phyloP scores from a whole-genome alignment of 2,329 filamentous ascomycete genomes.

The Neofusicoccum umdonicola region DNA sequence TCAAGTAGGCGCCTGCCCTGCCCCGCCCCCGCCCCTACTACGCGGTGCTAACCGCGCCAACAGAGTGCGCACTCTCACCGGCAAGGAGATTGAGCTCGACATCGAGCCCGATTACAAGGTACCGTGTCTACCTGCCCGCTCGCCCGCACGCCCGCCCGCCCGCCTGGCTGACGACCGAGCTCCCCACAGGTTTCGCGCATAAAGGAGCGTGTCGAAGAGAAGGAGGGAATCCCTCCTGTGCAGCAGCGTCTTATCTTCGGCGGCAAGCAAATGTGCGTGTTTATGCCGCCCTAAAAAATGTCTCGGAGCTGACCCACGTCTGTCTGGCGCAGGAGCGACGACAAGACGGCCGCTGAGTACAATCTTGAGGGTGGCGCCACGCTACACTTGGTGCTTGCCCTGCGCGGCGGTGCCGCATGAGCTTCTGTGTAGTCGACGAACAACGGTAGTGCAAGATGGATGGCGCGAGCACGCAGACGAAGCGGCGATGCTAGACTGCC shows the following conservation, averaged over 20 bases:
- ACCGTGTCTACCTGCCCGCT: background rate
- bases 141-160: no score
- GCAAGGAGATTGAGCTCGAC: constrained; percentile 98
- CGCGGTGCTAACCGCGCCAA: constrained; percentile 12
- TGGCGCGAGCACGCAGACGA: background rate
- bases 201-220: constrained; percentile 99
- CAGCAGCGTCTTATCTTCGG: constrained; percentile 96
- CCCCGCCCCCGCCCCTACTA: constrained; percentile 13
- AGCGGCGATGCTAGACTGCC: background rate
- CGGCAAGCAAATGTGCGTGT: constrained; percentile 87
- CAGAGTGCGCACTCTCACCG: constrained; percentile 95
- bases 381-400: constrained; percentile 89
- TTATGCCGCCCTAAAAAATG: background rate
- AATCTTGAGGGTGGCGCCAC: constrained; percentile 88
- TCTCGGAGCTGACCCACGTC: constrained; percentile 17
- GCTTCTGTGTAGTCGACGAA: background rate
- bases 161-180: background rate
- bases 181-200: constrained; percentile 75
- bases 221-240: constrained; percentile 95
- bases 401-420: constrained; percentile 66
- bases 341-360: constrained; percentile 90
- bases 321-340: constrained; percentile 70
- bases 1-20: constrained; percentile 26
- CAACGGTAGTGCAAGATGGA: background rate
- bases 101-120: constrained; percentile 95